Percentiles rank a stretch among this genome's conserved stretches.
Evolutionary conservation across 2,329 filamentous ascomycete species (phyloP).

Genomic region (Monilinia aucupariae): DNA sequence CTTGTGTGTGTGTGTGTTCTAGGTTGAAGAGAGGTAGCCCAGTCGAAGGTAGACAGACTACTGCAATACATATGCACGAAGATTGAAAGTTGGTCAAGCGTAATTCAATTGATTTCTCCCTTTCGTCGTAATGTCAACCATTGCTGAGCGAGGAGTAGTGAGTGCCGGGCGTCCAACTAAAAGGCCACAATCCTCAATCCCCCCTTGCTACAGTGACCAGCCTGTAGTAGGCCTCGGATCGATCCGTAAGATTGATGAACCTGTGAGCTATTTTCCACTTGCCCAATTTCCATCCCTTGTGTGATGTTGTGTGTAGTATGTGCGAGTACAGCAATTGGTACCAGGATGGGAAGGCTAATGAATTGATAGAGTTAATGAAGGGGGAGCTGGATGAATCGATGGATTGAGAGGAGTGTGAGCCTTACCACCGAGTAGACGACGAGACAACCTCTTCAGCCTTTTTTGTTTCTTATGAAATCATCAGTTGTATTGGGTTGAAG

Average conservation of each 20-base stretch:
- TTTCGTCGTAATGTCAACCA: slow-evolving; percentile 9
- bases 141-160: not conserved
- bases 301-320: not conserved
- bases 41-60: not conserved
- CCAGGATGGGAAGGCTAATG: not conserved
- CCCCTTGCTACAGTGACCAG: not conserved
- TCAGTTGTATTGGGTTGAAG: slow-evolving; percentile 3
- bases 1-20: not conserved
- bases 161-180: slow-evolving; percentile 1
- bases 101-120: not conserved
- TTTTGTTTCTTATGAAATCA: not conserved
- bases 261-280: slow-evolving; percentile 2
- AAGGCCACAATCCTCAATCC: slow-evolving; percentile 8
- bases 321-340: no score
- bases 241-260: slow-evolving; percentile 6
- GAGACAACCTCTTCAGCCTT: not conserved
- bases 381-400: not conserved
- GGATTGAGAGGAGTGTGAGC: slow-evolving; percentile 12
- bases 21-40: slow-evolving; percentile 5
- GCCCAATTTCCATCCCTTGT: not conserved
- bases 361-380: slow-evolving; percentile 1
- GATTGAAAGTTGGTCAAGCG: not conserved
- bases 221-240: not conserved
- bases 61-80: slow-evolving; percentile 7
- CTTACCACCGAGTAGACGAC: slow-evolving; percentile 4